A percentile compares a stretch with the other conserved stretches of the same genome.
Conservation (phyloP, 352 stramenopile genomes). For the Globisporangium ultimum region DNA sequence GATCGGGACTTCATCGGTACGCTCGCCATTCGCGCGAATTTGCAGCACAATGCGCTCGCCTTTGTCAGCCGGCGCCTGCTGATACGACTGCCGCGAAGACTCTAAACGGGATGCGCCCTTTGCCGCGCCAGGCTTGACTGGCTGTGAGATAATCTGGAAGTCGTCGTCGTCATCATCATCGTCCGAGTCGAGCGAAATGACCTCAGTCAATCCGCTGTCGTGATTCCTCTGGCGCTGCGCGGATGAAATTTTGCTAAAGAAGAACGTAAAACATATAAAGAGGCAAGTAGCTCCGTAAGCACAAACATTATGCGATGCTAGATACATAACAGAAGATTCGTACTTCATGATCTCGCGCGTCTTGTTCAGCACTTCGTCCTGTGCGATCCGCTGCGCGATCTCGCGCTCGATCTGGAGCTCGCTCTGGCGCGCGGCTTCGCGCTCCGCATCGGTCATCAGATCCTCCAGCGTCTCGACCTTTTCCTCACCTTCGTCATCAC, state of each 20-base stretch:
- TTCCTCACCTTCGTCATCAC: slow-evolving; percentile 32
- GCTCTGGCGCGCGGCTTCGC: slow-evolving; percentile 25
- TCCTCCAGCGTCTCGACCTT: slow-evolving; percentile 14
- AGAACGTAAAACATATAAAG: not conserved
- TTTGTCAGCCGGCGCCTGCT: slow-evolving; percentile 23
- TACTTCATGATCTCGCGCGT: slow-evolving; percentile 60
- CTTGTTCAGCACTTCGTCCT: slow-evolving; percentile 57
- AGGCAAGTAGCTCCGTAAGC: not conserved
- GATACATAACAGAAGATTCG: not conserved
- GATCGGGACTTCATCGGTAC: slow-evolving; percentile 52
- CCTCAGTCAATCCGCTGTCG: slow-evolving; percentile 15
- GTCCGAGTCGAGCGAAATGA: slow-evolving; percentile 63
- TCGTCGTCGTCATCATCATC: slow-evolving; percentile 30
- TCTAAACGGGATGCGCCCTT: not conserved
- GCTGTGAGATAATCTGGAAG: slow-evolving; percentile 9
- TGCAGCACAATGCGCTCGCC: slow-evolving; percentile 49
- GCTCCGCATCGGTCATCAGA: slow-evolving; percentile 38
- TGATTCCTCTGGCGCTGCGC: slow-evolving; percentile 22
- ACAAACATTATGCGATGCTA: not conserved
- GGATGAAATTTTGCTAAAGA: slow-evolving; percentile 22
- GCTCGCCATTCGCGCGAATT: slow-evolving; percentile 56
- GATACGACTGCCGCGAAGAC: not conserved
- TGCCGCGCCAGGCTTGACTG: too few species aligned
- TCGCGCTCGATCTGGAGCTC: slow-evolving; percentile 47
- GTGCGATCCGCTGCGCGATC: slow-evolving; percentile 43